phyloP scores from a whole-genome alignment of 371 early-diverging fungal genomes.

The Mortierella sp. region DNA sequence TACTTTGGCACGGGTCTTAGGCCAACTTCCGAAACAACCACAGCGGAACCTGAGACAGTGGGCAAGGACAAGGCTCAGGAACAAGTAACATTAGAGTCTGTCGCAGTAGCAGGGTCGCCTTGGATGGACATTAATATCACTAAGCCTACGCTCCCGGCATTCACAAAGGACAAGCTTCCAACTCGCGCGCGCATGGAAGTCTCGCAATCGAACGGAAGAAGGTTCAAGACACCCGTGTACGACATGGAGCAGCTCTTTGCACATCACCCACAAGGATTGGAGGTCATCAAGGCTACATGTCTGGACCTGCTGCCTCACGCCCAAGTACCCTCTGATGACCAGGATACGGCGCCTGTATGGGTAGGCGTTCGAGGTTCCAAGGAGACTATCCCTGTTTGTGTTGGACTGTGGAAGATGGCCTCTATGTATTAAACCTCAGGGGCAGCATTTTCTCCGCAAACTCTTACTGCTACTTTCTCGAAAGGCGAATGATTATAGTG shows the following conservation, averaged over 20 bases:
- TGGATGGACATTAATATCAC: not conserved
- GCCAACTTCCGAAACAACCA: not conserved
- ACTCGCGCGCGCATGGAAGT: not conserved
- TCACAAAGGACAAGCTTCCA: not conserved
- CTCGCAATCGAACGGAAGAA: not conserved
- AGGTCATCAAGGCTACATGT: slow-evolving; percentile 19
- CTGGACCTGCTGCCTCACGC: not conserved
- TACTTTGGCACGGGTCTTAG: slow-evolving; percentile 12
- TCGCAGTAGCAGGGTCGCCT: not conserved
- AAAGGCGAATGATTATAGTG: too few species aligned
- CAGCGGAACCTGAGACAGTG: not conserved
- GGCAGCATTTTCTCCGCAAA: too few species aligned
- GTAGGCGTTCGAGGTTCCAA: slow-evolving; percentile 23
- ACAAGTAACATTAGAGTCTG: too few species aligned
- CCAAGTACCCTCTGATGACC: not conserved
- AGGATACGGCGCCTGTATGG: not conserved
- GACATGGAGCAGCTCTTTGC: slow-evolving; percentile 34
- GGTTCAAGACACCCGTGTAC: slow-evolving; percentile 23
- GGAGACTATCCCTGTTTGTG: slow-evolving; percentile 1
- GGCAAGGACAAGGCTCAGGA: not conserved
- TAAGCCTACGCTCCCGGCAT: slow-evolving; percentile 13
- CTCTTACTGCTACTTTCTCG: too few species aligned
- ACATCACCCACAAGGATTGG: slow-evolving; percentile 29
- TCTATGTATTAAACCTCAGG: not conserved
- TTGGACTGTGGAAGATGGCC: slow-evolving; percentile 39